Evolutionary conservation across 1,284 basidiomycete genomes (phyloP), one percentile per base, ranked within the genome.

Genomic region (Cryptococcus floricola): DNA sequence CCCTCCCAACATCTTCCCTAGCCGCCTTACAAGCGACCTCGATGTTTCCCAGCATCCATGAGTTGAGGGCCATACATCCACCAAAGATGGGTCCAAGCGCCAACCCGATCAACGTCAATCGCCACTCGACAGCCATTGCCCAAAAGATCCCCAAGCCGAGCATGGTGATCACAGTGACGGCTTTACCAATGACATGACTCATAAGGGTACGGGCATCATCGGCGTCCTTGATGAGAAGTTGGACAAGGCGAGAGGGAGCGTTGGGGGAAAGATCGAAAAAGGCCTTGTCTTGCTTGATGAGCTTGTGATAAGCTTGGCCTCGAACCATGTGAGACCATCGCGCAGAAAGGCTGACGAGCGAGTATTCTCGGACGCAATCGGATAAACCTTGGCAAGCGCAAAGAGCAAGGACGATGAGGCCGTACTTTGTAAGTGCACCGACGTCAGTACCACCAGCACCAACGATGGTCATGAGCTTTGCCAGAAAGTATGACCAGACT

Each of bases 51-150:
- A 89, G 84, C 46, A 91, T 72, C 23, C 81, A 79, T 0, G 87
- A 85, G 71, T 94, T 89, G 7, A 88, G 60, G 12, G 84, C 81
- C 81, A 92, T 88, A 5, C 85, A 80, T 16, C 83, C 73, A 9
- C 85, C 84, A 66, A 97, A 95, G 8, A 96, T 80, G 0, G 94
- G 95, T 0, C 84, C 89, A 37, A 97, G 83, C 1, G 87, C 91
- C 37, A 97, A 75, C 0, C 92, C 95, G 1, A 91, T 89, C 18
- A 98, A 82, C 0, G 94, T 96, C 57, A 98, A 80, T 77, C 96
- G 86, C 95, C 95, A 98, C 0, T 91, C 92, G 28, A 83, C 79
- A 0, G 83, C 83, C 69, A 97, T 80, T 0, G 95, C 91, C 94
- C 94, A 98, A 10, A 88, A 73, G 16, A 97, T 77, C 3, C 91